Percentiles rank a stretch among this genome's conserved stretches.
phyloP scores from a whole-genome alignment of 2,329 filamentous ascomycete species.

The Blastomyces emzantsi region DNA sequence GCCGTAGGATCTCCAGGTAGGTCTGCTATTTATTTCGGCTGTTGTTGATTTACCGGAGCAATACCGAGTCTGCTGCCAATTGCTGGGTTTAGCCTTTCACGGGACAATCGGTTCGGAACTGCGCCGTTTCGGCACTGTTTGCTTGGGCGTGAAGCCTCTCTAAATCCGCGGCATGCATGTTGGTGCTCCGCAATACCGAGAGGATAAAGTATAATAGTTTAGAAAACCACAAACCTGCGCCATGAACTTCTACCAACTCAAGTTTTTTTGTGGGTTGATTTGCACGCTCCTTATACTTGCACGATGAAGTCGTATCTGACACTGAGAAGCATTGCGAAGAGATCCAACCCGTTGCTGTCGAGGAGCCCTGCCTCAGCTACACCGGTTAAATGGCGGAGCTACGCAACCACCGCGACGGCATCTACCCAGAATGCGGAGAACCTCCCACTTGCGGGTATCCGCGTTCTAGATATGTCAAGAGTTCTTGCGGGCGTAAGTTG shows the following conservation, averaged over 20 bases:
- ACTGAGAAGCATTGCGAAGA: constrained; percentile 10
- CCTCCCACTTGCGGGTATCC: constrained; percentile 71
- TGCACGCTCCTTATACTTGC: background rate
- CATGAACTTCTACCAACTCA: background rate
- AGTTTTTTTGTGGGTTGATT: background rate
- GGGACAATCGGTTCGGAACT: background rate
- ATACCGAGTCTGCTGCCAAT: background rate
- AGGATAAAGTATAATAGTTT: background rate
- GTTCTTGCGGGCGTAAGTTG: constrained; percentile 79
- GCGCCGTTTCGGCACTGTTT: background rate
- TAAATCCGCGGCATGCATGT: no score
- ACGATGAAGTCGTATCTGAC: constrained; percentile 11
- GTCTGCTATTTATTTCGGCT: background rate
- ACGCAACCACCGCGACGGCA: constrained; percentile 36
- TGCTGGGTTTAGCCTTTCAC: background rate
- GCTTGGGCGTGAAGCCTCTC: no score
- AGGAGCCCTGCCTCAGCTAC: constrained; percentile 23
- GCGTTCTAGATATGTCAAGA: constrained; percentile 92
- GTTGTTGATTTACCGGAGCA: background rate
- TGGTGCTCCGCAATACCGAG: background rate
- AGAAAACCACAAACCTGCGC: background rate
- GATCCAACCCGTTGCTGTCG: background rate
- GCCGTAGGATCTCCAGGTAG: background rate
- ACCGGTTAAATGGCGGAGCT: constrained; percentile 24
- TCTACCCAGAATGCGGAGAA: constrained; percentile 30